Evolutionary conservation across 805 yeast species (phyloP), one percentile per base, ranked within the genome.

Genomic region (Pichia exigua): DNA sequence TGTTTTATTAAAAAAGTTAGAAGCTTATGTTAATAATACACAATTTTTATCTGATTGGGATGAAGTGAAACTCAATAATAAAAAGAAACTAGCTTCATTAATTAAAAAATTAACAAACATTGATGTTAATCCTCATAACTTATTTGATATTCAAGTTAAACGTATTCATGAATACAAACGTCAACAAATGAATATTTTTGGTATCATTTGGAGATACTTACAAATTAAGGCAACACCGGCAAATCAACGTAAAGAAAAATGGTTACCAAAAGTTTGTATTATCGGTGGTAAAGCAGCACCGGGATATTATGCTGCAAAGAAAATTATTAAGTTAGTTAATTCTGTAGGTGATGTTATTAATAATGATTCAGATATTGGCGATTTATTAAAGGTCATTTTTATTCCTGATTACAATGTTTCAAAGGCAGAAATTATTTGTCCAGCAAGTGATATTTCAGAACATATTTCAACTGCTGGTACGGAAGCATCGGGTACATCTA

Each of bases 271-370:
- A 64, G 94, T 87, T 51, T 77, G 82, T 43, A 78, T 90, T 54
- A 82, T 91, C 68, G 97, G 97, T 59, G 97, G 97, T 65, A 90
- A 91, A 71, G 86, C 95, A 54, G 97, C 97, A 12, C 97, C 97
- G n/a, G 97, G 97, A 58, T 90, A 90, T 68, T 90, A 87, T 72
- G 87, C 90, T 82, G 97, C 97, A 54, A 90, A 90, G 71, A 79
- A 86, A 53, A 87, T 90, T 63, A 91, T 90, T 65, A 88, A 89
- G 68, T 76, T 90, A 67, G 79, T 90, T 64, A 90, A 87, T 67
- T 70, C 86, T 49, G 97, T 89, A 40, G 83, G 87, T 32, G 82
- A 79, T 7, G 92, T 88, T 47, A 81, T 90, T 56, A 90, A 90
- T 70, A 76, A 76, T 54, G 97, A 90, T 65, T 69, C 76, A 1